Conservation (phyloP, 768 basidiomycete genomes). For the Paxillus ammoniavirescens region DNA sequence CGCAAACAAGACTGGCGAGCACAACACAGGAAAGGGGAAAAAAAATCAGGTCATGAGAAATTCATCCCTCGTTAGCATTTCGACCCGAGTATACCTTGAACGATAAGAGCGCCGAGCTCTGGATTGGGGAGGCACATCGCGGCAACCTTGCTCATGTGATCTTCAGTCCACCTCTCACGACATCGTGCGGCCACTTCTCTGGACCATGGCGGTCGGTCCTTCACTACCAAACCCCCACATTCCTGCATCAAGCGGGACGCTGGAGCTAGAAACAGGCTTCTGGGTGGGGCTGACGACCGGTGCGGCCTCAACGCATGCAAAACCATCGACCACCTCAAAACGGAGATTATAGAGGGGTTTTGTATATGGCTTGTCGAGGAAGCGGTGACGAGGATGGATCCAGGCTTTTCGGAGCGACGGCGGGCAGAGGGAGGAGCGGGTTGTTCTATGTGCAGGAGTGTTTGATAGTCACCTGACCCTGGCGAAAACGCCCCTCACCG, state of each 20-base stretch:
- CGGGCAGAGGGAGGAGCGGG: conserved; percentile 30
- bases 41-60: neutral
- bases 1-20: conserved; percentile 63
- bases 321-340: conserved; percentile 48
- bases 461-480: conserved; percentile 73
- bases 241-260: conserved; percentile 1
- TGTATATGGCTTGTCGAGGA: conserved; percentile 40
- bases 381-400: conserved; percentile 36
- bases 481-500: conserved; percentile 55
- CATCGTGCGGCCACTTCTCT: conserved; percentile 23
- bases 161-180: conserved; percentile 55
- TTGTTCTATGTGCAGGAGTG: conserved; percentile 57
- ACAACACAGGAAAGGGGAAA: conserved; percentile 44
- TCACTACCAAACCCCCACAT: too few species aligned
- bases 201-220: conserved; percentile 33
- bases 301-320: conserved; percentile 40
- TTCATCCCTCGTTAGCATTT: neutral
- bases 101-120: conserved; percentile 58
- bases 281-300: neutral
- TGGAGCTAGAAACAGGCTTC: neutral
- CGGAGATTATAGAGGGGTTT: conserved; percentile 45
- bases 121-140: conserved; percentile 57
- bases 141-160: conserved; percentile 50
- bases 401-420: conserved; percentile 26
- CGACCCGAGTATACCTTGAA: conserved; percentile 51